phyloP scores from a whole-genome alignment of 83 land plant species.

The Thuja plicata region DNA sequence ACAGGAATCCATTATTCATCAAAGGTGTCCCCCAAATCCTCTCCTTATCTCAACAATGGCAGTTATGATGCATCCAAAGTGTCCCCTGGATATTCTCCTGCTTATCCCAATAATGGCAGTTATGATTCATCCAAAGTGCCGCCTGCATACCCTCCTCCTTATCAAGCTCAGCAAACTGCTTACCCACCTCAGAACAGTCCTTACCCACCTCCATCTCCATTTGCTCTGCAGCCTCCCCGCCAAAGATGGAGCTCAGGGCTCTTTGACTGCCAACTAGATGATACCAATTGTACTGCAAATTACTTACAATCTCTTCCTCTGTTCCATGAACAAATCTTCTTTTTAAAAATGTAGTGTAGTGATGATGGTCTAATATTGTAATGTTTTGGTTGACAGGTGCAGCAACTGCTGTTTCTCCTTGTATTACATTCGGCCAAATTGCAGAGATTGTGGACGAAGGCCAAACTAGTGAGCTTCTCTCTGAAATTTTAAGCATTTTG shows the following conservation, averaged over 20 bases:
- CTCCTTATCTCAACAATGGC: not conserved
- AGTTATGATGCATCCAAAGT: no score
- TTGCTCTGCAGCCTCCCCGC: not conserved
- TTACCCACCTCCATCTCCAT: not conserved
- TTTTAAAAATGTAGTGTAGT: not conserved
- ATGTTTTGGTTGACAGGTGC: slow-evolving; percentile 6
- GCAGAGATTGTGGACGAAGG: slow-evolving; percentile 25
- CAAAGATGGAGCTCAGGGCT: slow-evolving; percentile 17
- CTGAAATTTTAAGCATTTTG: not conserved
- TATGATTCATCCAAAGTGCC: not conserved
- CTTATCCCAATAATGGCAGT: no score
- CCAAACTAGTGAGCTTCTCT: not conserved
- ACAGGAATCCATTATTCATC: no score
- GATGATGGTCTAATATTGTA: not conserved
- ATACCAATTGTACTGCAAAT: slow-evolving; percentile 6
- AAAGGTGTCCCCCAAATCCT: not conserved
- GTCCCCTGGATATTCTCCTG: no score
- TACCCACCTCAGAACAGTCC: not conserved
- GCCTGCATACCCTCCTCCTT: not conserved
- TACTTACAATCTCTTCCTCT: not conserved
- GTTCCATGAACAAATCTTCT: not conserved
- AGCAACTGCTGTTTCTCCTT: slow-evolving; percentile 13
- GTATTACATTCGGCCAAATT: slow-evolving; percentile 26
- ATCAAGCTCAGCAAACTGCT: not conserved
- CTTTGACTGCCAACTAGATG: slow-evolving; percentile 17